Conservation (phyloP, 2,329 filamentous ascomycete genomes). For the Didymella segeticola region DNA sequence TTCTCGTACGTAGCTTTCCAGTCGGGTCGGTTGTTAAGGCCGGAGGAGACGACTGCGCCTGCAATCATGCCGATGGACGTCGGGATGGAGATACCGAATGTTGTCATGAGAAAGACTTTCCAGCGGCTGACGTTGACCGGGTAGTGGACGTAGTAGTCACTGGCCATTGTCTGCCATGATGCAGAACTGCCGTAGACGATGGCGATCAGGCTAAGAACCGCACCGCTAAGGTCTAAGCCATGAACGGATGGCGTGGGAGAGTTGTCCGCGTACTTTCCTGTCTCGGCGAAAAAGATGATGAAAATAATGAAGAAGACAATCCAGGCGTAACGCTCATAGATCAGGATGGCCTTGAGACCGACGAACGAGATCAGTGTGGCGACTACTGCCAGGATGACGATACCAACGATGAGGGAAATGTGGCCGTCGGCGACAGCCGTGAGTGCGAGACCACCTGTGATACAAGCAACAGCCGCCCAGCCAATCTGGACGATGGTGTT, state of each 20-base stretch:
- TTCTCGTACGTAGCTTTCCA: slow-evolving; percentile 51
- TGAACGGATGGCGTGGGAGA: slow-evolving; percentile 39
- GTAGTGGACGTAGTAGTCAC: slow-evolving; percentile 55
- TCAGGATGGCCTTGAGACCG: slow-evolving; percentile 54
- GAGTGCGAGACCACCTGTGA: slow-evolving; percentile 52
- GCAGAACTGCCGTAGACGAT: slow-evolving; percentile 49
- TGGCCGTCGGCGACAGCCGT: slow-evolving; percentile 52
- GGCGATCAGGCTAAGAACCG: slow-evolving; percentile 36
- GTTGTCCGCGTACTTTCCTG: slow-evolving; percentile 53
- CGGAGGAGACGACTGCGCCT: slow-evolving; percentile 52
- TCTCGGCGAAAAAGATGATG: slow-evolving; percentile 57
- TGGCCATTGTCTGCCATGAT: slow-evolving; percentile 51
- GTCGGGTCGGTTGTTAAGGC: slow-evolving; percentile 43
- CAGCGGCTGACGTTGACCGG: slow-evolving; percentile 47
- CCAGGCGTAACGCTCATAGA: slow-evolving; percentile 60
- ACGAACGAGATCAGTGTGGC: slow-evolving; percentile 49
- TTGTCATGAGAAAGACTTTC: slow-evolving; percentile 53
- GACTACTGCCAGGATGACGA: slow-evolving; percentile 52
- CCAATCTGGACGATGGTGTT: slow-evolving; percentile 57
- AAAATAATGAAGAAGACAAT: slow-evolving; percentile 57
- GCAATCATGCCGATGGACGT: slow-evolving; percentile 55
- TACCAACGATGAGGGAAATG: slow-evolving; percentile 54
- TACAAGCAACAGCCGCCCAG: slow-evolving; percentile 52
- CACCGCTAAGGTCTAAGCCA: slow-evolving; percentile 45
- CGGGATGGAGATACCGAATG: slow-evolving; percentile 50